These are phyloP conservation scores for Raffaelea ambrosiae DNA, from an alignment of 2,329 filamentous ascomycete genomes.

Conservation along the genomic window DNA sequence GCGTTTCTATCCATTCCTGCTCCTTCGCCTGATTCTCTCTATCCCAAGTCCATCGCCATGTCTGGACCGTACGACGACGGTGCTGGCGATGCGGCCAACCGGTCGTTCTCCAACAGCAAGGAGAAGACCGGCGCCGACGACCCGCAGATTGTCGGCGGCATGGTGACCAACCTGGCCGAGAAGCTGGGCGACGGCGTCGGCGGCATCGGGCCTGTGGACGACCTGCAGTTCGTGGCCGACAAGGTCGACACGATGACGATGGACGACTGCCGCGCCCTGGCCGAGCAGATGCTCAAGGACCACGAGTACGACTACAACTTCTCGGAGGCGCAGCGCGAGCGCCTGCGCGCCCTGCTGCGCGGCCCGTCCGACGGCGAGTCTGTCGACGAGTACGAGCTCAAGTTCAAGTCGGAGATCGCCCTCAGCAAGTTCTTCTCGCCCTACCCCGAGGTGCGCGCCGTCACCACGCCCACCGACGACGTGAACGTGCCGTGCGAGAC, in stretches of 20 bases:
- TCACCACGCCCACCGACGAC: slow-evolving; percentile 49
- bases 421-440: slow-evolving; percentile 47
- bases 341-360: slow-evolving; percentile 30
- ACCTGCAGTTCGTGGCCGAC: slow-evolving; percentile 5
- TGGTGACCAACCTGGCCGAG: background rate
- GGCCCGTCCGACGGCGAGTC: slow-evolving; percentile 34
- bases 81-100: no score
- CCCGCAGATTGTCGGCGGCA: background rate
- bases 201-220: slow-evolving; percentile 5
- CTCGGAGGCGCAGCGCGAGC: slow-evolving; percentile 28
- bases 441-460: slow-evolving; percentile 48
- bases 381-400: slow-evolving; percentile 40
- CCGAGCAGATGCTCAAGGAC: slow-evolving; percentile 15
- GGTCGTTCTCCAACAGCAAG: background rate
- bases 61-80: no score
- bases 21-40: no score
- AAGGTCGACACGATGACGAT: slow-evolving; percentile 5
- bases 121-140: background rate
- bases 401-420: slow-evolving; percentile 45
- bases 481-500: slow-evolving; percentile 41
- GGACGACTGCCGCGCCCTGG: slow-evolving; percentile 1
- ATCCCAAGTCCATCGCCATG: no score
- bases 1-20: no score
- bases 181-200: slow-evolving; percentile 2
- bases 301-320: slow-evolving; percentile 40